Base-by-base conservation (phyloP, 345 rosid species). In the Toxicodendron radicans region DNA sequence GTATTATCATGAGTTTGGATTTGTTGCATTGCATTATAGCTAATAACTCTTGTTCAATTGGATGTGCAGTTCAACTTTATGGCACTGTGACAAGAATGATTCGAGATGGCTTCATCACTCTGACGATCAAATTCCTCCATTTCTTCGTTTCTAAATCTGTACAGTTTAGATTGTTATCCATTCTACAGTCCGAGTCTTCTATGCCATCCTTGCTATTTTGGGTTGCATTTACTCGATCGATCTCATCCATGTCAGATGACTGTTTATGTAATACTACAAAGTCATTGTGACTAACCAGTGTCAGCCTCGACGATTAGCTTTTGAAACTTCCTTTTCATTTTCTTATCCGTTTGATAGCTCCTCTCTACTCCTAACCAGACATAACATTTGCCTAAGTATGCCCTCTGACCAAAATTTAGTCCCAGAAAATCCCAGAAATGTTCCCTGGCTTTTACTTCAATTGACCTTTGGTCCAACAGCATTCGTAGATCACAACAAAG, bases 151-250 rank as follows among this genome's bases (percentile, higher is more conserved):
- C 77, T 3, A 78, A 45, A 53, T 74, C 68, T 23, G 41, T 71
- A 3, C 81, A 78, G 76, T 51, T 75, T 33, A 66, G 70, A 67
- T 72, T 30, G 18, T 49, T 49, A 38, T 21, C 68, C 3, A 45
- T n/a, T 7, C 23, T 58, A 64, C 58, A 57, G n/a, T 5, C 64
- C 5, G 41, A n/a, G 3, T 72, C 75, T 58, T 75, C 70, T 24
- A 0, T 58, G 3, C 16, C 75, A 41, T 68, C 79, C 4, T 2
- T 68, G 78, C 61, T 70, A 7, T 65, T 82, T 8, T 70, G 79
- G 74, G 76, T 73, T 7, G 76, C 67, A 46, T 73, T 82, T 58
- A 68, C 79, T 49, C 38, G 45, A 64, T 54, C 77, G 51, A 59
- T 78, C 68, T 71, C 77, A 32, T 75, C 75, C 1, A 73, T 82